Evolutionary conservation across 139 green algal genomes (phyloP), one percentile per base, ranked within the genome.

Genomic region (Tetraselmis chui): DNA sequence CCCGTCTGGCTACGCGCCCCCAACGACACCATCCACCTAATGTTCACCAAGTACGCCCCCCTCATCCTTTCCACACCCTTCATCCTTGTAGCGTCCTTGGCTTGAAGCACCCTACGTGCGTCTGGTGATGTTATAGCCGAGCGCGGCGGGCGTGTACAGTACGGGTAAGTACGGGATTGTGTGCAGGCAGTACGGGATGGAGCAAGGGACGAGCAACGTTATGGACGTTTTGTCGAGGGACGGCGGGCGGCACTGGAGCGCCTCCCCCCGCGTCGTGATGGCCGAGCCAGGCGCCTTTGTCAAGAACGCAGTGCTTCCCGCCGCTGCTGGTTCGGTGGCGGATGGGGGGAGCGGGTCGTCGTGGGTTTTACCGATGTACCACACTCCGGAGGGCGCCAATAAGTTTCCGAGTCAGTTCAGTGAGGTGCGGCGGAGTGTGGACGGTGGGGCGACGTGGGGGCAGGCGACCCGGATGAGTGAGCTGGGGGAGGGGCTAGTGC

Each of bases 301-400:
- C 45, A 67, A 67, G 45, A 67, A 67, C 45, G 45, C 45, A 5
- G 45, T 18, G 45, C 45, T 67, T 18, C n/a, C n/a, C n/a, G n/a
- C n/a, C n/a, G 45, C 45, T 67, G 45, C 45, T 18, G 11, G 18
- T 5, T 18, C 45, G 45, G 11, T 5, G 45, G 45, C 45, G 45
- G 45, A 67, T 18, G 45, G 45, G 11, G 45, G 45, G 45, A 18
- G 11, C 5, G 45, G 45, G 45, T 5, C 5, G 45, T n/a, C n/a
- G n/a, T 80, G 77, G 77, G 28, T 80, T 2, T 29, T 80, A 5
- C 77, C 77, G 29, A 32, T 80, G 23, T 80, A 80, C 29, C 32
- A 80, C 77, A 80, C 77, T 2, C 77, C 77, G 2, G 32, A 80
- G 27, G 77, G 45, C 45, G 45, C 45, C 45, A 67, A 67, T 18